Percentiles rank a stretch among this genome's conserved stretches.
These are phyloP conservation scores for Nothopassalora personata DNA, from an alignment of 2,329 filamentous ascomycete species.

Conservation along the genomic window DNA sequence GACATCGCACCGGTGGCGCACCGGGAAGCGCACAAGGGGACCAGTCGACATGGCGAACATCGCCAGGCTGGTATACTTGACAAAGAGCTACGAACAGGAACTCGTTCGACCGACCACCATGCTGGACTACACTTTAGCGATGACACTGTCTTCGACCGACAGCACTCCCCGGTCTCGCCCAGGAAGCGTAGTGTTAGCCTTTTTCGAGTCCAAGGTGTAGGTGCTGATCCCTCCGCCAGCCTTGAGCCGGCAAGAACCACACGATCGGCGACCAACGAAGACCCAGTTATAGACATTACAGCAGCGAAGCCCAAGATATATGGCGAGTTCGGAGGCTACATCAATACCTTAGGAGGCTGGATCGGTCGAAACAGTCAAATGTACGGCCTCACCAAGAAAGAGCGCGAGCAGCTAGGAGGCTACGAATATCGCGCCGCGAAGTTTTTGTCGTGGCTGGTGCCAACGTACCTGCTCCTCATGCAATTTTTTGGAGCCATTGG, in stretches of 20 bases:
- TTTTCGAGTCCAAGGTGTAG: conserved; percentile 32
- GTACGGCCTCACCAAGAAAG: conserved; percentile 47
- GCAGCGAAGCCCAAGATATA: neutral
- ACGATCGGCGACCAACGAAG: neutral
- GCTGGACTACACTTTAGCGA: conserved; percentile 1
- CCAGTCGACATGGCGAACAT: neutral
- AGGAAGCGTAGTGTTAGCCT: neutral
- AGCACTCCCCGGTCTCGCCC: neutral
- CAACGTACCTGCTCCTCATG: conserved; percentile 55
- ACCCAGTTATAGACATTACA: neutral
- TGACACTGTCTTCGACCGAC: conserved; percentile 5
- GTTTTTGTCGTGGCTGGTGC: conserved; percentile 55
- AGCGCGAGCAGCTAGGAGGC: conserved; percentile 56
- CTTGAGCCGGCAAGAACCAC: conserved; percentile 11
- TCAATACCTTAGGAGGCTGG: conserved; percentile 22
- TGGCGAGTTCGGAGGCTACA: conserved; percentile 11
- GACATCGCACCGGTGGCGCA: neutral
- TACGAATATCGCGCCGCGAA: conserved; percentile 60
- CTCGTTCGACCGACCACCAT: neutral
- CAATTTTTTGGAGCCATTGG: conserved; percentile 56
- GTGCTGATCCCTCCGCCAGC: conserved; percentile 29
- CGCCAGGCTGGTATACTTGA: neutral
- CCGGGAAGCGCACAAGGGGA: neutral
- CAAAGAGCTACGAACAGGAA: neutral
- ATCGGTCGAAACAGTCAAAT: conserved; percentile 51